phyloP scores from a whole-genome alignment of 2,329 filamentous ascomycete species.

The Lachnellula occidentalis region DNA sequence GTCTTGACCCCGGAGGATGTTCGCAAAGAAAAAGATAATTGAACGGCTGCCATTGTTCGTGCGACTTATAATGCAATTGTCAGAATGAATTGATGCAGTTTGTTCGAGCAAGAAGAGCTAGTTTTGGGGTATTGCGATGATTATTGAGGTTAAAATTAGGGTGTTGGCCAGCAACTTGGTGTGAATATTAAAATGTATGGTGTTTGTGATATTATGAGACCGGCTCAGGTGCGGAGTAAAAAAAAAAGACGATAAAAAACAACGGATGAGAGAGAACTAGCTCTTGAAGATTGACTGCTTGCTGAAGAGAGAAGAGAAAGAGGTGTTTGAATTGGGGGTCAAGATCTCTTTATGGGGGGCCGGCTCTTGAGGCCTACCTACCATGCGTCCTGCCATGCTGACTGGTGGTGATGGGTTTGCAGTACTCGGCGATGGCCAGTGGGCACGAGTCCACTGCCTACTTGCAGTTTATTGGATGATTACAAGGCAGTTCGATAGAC shows the following conservation, averaged over 20 bases:
- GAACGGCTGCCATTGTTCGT: conserved; percentile 76
- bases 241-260: conserved; percentile 44
- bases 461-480: not conserved
- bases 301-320: conserved; percentile 48
- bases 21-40: conserved; percentile 92
- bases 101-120: conserved; percentile 37
- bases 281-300: conserved; percentile 55
- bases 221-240: conserved; percentile 44
- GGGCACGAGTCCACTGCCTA: conserved; percentile 1
- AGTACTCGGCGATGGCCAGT: conserved; percentile 5
- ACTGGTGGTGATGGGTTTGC: conserved; percentile 6
- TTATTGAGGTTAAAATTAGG: conserved; percentile 51
- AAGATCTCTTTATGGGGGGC: conserved; percentile 26
- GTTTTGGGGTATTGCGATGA: conserved; percentile 24
- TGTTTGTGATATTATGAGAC: conserved; percentile 42
- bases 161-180: conserved; percentile 48
- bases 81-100: conserved; percentile 30
- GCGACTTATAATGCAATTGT: conserved; percentile 35
- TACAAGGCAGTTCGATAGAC: conserved; percentile 5
- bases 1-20: conserved; percentile 96
- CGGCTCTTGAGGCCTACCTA: conserved; percentile 4
- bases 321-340: conserved; percentile 18
- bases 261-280: conserved; percentile 40
- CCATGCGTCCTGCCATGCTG: conserved; percentile 1
- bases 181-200: conserved; percentile 30